Evolutionary conservation across 75 land plant species (phyloP), one percentile per base, ranked within the genome.

Genomic region (Selaginella moellendorffii): DNA sequence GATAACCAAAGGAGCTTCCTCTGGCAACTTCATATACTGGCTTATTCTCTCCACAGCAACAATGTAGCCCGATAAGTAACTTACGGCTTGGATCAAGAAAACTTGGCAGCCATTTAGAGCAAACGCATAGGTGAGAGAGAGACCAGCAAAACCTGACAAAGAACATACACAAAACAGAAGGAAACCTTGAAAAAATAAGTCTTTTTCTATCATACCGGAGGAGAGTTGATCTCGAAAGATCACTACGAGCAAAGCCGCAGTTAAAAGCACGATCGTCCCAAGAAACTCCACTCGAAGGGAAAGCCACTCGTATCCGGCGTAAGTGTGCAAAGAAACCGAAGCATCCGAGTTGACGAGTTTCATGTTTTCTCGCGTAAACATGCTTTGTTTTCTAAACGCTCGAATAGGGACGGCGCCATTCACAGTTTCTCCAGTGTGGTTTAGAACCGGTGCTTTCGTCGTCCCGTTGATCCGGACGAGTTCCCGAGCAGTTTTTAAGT

Each of bases 1-100:
- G 27, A 71, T 24, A 17, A 58, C 12, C 1, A 28, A 8, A 1
- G 74, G 69, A 52, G 74, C 69, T 59, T 71, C 74, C 14, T 26
- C 30, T 29, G 70, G 51, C 54, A 71, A 54, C 20, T 31, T 26
- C 21, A 65, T 66, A 25, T 56, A 56, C 24, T 56, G 59, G 8
- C n/a, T 56, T 8, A 56, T 56, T 2, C 59, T 5, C 59, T 56
- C 59, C 21, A 56, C 24, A 56, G 59, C 5, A 5, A 56, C 59
- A 9, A 56, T 56, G n/a, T 2, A 2, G 21, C 19, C n/a, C 8
- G 59, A 5, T 24, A 56, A 19, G 2, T 56, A 19, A 19, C 59
- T 8, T 8, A 8, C 5, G 17, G 17, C 5, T 19, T 56, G 59
- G 2, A 19, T 56, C 10, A 56, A 19, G n/a, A 56, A 2, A 2